Base-by-base conservation (phyloP, 352 stramenopile species). In the Pythium brachiatum region DNA sequence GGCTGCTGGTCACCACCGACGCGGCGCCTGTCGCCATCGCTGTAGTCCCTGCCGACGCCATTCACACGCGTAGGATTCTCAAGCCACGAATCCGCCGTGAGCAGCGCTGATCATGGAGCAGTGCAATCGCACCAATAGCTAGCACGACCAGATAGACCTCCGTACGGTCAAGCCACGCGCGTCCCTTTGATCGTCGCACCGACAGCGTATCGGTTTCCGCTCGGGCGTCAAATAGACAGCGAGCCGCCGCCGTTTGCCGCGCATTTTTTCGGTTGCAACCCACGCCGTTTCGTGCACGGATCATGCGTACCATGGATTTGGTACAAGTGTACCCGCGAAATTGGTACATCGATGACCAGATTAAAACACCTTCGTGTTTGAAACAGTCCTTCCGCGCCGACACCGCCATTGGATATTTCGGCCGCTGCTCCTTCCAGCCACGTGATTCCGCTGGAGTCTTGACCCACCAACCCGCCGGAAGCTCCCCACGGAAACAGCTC, bases 341-440 rank as follows among this genome's bases (percentile, higher is more conserved):
- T 39, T 2, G 38, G 59, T 60, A 51, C 57, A 41, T 21, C n/a
- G 13, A 13, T 7, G 8, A 3, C 21, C 5, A 57, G 48, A 53
- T 26, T 60, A 59, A 66, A 59, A 60, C 59, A 53, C 16, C 3
- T 41, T 51, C 1, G 29, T 65, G 64, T 60, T 63, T 65, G 25
- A 66, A 70, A 70, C 57, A 54, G 0, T 16, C 34, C n/a, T 18
- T 8, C 41, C 9, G 18, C 3, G 18, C 3, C 31, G 29, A 53
- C 62, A 29, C 57, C 53, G 56, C 66, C 66, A 72, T 72, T 72
- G 66, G 66, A 72, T 72, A 72, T 72, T 72, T 68, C 66, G 31
- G 39, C 43, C 48, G 53, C 27, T 62, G 54, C 56, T 67, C 53
- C 55, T 72, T 72, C 60, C 66, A 72, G 66, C 66, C 66, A 72